Evolutionary conservation across 2,329 filamentous ascomycete genomes (phyloP).

Genomic region (Epichloe glyceriae): DNA sequence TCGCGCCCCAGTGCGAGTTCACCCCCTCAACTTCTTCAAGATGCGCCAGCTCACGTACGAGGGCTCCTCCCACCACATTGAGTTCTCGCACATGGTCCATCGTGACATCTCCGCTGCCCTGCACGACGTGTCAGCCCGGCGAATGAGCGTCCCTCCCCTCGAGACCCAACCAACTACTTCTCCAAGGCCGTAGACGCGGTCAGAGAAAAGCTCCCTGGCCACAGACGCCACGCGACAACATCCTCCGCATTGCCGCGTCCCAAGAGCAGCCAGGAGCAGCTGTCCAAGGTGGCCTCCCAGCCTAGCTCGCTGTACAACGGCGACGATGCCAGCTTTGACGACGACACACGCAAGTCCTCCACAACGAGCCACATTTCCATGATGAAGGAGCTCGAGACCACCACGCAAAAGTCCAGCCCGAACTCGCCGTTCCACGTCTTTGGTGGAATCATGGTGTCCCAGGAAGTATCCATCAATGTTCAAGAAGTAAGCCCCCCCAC

Average conservation of each 20-base stretch:
- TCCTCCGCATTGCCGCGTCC: not conserved
- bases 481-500: slow-evolving; percentile 9
- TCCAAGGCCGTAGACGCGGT: slow-evolving; percentile 1
- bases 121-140: slow-evolving; percentile 9
- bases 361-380: slow-evolving; percentile 6
- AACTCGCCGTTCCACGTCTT: slow-evolving; percentile 16
- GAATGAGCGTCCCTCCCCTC: not conserved
- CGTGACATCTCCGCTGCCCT: slow-evolving; percentile 38
- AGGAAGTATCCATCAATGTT: slow-evolving; percentile 45
- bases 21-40: slow-evolving; percentile 53
- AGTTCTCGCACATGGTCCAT: slow-evolving; percentile 47
- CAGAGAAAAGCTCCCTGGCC: not conserved
- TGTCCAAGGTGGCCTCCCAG: slow-evolving; percentile 2
- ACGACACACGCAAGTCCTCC: slow-evolving; percentile 5
- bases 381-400: slow-evolving; percentile 9
- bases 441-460: slow-evolving; percentile 49
- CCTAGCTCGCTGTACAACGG: slow-evolving; percentile 3
- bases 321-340: slow-evolving; percentile 7
- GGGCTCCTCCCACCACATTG: slow-evolving; percentile 32
- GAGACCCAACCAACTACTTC: not conserved
- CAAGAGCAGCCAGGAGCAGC: slow-evolving; percentile 7
- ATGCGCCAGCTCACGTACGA: slow-evolving; percentile 50
- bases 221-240: not conserved
- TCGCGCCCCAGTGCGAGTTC: slow-evolving; percentile 41
- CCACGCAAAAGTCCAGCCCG: slow-evolving; percentile 6